A percentile compares a stretch with the other conserved stretches of the same genome.
Evolutionary conservation across 2,329 filamentous ascomycete genomes (phyloP).

Genomic region (Fusarium sp.): DNA sequence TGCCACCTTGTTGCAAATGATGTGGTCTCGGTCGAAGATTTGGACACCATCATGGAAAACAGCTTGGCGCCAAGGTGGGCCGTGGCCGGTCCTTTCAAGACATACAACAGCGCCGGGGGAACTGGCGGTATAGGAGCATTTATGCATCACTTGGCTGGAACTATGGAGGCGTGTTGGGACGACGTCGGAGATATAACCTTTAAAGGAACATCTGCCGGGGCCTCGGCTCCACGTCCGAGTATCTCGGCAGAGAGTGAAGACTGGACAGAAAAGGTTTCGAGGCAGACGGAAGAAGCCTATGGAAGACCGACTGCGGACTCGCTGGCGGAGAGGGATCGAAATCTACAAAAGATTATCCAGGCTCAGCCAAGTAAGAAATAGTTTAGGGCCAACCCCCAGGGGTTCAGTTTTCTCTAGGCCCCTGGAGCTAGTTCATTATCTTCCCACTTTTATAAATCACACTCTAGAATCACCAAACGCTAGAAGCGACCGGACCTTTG

Average conservation of each 20-base stretch:
- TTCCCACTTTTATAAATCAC: background rate
- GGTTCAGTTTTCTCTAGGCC: background rate
- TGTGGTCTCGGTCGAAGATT: constrained; percentile 42
- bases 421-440: background rate
- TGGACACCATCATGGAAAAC: constrained; percentile 44
- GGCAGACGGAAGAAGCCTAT: constrained; percentile 23
- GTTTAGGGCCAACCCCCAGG: background rate
- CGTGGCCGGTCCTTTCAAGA: constrained; percentile 36
- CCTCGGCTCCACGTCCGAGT: background rate
- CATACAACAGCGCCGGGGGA: constrained; percentile 38
- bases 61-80: constrained; percentile 40
- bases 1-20: constrained; percentile 21
- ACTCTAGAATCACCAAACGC: background rate
- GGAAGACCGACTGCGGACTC: constrained; percentile 14
- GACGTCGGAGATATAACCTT: constrained; percentile 18
- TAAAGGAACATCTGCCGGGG: constrained; percentile 2
- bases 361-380: constrained; percentile 19
- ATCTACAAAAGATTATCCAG: constrained; percentile 25
- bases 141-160: constrained; percentile 26
- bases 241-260: background rate
- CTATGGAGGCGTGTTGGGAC: constrained; percentile 34
- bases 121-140: constrained; percentile 33
- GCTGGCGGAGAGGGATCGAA: constrained; percentile 19
- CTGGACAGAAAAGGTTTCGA: constrained; percentile 23
- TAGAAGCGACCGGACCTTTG: background rate